Evolutionary conservation across 1,139 yeast species (phyloP), one percentile per base, ranked within the genome.

Genomic region (Suhomyces bolitotheri): DNA sequence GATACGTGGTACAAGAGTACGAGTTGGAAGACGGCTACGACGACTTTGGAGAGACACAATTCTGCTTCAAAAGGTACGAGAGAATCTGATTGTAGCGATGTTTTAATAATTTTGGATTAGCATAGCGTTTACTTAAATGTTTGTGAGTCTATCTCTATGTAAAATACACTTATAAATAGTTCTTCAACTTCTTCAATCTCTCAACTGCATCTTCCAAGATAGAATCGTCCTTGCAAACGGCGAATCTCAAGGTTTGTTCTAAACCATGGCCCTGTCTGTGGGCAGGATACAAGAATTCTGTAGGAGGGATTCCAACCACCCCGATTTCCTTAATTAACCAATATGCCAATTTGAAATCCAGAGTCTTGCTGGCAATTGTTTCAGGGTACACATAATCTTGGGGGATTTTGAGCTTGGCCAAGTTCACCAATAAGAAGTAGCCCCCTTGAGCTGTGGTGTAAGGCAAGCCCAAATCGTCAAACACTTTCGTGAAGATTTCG

Each of bases 241-340:
- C 97, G 60, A 92, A 90, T 57, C 98, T 79, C 44, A 92, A 69
- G 57, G 89, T 79, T 49, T 86, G 83, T 55, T 89, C 96, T 34
- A 92, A 89, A 12, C 82, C 78, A 40, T 77, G 72, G 21, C 86
- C 90, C 41, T 78, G 76, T 58, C 85, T 81, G 29, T 77, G 73
- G 8, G 51, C 52, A 5, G 64, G 62, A 29, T 78, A 75, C 54
- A 87, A 80, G 56, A 92, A 92, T 60, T 90, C 98, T 4, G 96
- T 84, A 20, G 97, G 97, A 9, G 98, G 98, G 47, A 92, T 90
- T 5, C 95, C 85, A 16, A 92, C 97, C 29, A 92, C 95, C 4
- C 98, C 98, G 38, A 92, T 62, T 56, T 90, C 96, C 56, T 80
- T 82, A 52, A 89, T 87, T 43, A 92, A 71, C 97, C 97, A 92